Evolutionary conservation across 441 rosid species (phyloP).

Genomic region (Aleurites moluccanus): DNA sequence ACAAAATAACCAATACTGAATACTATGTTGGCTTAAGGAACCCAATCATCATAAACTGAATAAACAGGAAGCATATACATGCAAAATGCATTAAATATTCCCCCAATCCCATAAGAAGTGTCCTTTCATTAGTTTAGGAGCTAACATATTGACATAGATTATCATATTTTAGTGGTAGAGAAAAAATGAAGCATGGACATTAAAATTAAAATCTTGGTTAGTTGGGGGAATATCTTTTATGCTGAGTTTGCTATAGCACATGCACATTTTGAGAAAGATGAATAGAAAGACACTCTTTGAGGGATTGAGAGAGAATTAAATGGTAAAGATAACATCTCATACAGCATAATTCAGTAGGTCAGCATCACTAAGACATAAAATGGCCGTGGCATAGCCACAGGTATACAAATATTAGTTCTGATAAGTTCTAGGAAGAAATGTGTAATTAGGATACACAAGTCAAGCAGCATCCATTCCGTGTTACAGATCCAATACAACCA

Average conservation of each 20-base stretch:
- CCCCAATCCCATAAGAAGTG: background rate
- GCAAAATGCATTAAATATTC: background rate
- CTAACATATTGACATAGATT: background rate
- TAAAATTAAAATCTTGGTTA: background rate
- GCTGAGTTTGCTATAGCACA: background rate
- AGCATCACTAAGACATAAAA: slow-evolving; percentile 11
- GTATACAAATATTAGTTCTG: background rate
- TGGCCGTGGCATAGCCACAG: background rate
- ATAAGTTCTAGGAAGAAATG: slow-evolving; percentile 17
- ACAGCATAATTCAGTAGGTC: slow-evolving; percentile 3
- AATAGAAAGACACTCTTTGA: background rate
- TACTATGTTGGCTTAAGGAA: slow-evolving; percentile 82
- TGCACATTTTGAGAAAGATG: background rate
- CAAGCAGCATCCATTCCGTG: slow-evolving; percentile 92
- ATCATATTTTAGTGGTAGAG: background rate
- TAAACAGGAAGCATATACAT: background rate
- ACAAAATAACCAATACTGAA: slow-evolving; percentile 66
- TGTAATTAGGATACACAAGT: slow-evolving; percentile 76
- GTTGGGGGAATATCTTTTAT: background rate
- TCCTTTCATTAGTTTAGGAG: background rate
- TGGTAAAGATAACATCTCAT: background rate
- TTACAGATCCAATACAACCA: slow-evolving; percentile 79
- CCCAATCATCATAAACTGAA: slow-evolving; percentile 17
- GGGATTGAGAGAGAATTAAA: slow-evolving; percentile 5
- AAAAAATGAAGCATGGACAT: background rate